Evolutionary conservation across 768 basidiomycete genomes (phyloP).

Genomic region (Pulveroboletus sp.): DNA sequence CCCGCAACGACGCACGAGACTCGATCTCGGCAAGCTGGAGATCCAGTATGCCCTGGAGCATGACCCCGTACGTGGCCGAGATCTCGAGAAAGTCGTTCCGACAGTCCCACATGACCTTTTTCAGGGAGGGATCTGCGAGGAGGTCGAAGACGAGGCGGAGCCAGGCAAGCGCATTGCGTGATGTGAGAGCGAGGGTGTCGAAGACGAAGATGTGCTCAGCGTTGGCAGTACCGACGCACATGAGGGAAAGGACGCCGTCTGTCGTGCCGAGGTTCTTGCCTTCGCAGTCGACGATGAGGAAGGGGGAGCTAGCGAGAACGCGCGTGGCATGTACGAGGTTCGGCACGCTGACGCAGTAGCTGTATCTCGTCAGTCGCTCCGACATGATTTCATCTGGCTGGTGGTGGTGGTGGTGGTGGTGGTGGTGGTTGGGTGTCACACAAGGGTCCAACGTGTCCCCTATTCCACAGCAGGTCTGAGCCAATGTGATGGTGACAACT

Average conservation of each 20-base stretch:
- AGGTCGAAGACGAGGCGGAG: slow-evolving; percentile 26
- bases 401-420: too few species aligned
- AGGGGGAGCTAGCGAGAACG: slow-evolving; percentile 19
- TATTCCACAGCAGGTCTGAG: too few species aligned
- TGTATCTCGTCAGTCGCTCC: slow-evolving; percentile 15
- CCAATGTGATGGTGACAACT: too few species aligned
- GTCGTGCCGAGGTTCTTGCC: slow-evolving; percentile 31
- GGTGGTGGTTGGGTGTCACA: too few species aligned
- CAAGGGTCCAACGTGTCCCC: too few species aligned
- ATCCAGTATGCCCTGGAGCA: slow-evolving; percentile 34
- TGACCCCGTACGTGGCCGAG: slow-evolving; percentile 22
- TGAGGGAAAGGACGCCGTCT: slow-evolving; percentile 32
- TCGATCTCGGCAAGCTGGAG: slow-evolving; percentile 39
- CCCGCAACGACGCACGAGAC: slow-evolving; percentile 23
- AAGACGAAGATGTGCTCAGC: slow-evolving; percentile 34
- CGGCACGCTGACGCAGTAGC: slow-evolving; percentile 12
- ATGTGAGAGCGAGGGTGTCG: slow-evolving; percentile 31
- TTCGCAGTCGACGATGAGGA: slow-evolving; percentile 38
- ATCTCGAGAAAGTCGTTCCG: slow-evolving; percentile 39
- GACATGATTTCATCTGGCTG: slow-evolving; percentile 15
- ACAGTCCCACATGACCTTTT: slow-evolving; percentile 42
- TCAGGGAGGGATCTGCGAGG: slow-evolving; percentile 26
- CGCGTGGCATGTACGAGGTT: slow-evolving; percentile 16
- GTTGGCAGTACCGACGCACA: slow-evolving; percentile 32
- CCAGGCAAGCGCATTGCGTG: slow-evolving; percentile 11